These are phyloP conservation scores for Solanum hybrid DNA, from an alignment of 305 asterid species.

Conservation along the genomic window DNA sequence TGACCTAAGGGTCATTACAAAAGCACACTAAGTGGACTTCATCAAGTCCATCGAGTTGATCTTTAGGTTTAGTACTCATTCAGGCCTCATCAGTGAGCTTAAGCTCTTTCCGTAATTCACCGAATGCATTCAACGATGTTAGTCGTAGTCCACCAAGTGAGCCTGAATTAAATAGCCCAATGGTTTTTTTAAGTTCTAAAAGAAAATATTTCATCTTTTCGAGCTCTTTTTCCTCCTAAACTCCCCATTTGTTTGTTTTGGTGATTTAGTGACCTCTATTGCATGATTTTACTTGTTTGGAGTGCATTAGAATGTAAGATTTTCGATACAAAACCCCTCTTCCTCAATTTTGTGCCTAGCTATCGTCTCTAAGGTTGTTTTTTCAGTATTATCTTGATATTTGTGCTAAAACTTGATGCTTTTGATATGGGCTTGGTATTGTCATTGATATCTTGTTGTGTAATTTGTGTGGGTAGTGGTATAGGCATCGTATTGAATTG, in stretches of 20 bases:
- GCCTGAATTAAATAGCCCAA: background rate
- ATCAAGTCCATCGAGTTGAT: background rate
- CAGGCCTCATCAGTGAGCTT: background rate
- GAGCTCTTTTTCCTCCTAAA: background rate
- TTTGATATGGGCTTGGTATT: background rate
- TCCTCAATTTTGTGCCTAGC: background rate
- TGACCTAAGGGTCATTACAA: too few relatives aligned
- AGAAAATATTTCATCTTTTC: background rate
- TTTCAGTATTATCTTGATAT: too few relatives aligned
- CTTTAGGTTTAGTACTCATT: background rate
- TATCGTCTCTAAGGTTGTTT: background rate
- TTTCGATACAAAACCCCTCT: background rate
- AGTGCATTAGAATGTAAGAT: background rate
- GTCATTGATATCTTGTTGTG: too few relatives aligned
- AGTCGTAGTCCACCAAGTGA: background rate
- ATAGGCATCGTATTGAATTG: too few relatives aligned
- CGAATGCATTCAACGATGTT: background rate
- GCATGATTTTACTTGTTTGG: background rate
- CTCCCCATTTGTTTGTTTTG: background rate
- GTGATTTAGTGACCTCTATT: background rate
- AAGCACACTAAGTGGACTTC: background rate
- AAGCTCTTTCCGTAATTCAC: background rate
- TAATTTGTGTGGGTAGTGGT: background rate
- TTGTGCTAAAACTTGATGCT: background rate
- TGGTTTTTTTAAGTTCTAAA: background rate